A percentile compares a stretch with the other conserved stretches of the same genome.
Evolutionary conservation across 345 rosid species (phyloP).

Genomic region (Linum lewisii): DNA sequence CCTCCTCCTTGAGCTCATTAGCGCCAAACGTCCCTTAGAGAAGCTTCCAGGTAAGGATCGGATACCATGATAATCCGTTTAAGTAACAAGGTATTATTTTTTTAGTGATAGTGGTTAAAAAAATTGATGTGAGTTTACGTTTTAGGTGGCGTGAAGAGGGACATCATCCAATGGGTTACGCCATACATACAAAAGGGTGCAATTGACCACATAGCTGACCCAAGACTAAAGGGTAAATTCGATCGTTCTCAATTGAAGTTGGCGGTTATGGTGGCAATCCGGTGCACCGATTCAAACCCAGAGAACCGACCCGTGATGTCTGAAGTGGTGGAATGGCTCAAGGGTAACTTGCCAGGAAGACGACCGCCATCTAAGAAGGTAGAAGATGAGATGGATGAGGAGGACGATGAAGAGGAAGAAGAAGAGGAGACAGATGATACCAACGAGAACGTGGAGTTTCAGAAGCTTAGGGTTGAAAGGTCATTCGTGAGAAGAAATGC

Average conservation of each 20-base stretch:
- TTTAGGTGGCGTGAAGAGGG: constrained; percentile 36
- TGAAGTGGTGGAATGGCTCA: constrained; percentile 50
- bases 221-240: constrained; percentile 36
- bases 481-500: background rate
- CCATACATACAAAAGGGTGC: constrained; percentile 47
- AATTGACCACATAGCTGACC: constrained; percentile 40
- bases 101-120: too few species aligned
- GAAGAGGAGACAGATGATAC: background rate
- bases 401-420: constrained; percentile 9
- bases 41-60: constrained; percentile 23
- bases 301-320: constrained; percentile 48
- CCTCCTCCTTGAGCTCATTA: constrained; percentile 44
- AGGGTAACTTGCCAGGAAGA: constrained; percentile 17
- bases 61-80: too few species aligned
- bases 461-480: constrained; percentile 13
- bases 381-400: constrained; percentile 9
- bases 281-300: constrained; percentile 36
- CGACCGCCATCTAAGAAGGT: constrained; percentile 19
- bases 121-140: too few species aligned
- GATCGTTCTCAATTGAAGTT: constrained; percentile 29
- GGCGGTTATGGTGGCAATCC: constrained; percentile 29
- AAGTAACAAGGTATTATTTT: too few species aligned
- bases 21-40: constrained; percentile 47
- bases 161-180: constrained; percentile 50
- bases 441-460: constrained; percentile 9